phyloP scores from a whole-genome alignment of 139 green algal genomes.

The Chlamydomonas schloesseri region DNA sequence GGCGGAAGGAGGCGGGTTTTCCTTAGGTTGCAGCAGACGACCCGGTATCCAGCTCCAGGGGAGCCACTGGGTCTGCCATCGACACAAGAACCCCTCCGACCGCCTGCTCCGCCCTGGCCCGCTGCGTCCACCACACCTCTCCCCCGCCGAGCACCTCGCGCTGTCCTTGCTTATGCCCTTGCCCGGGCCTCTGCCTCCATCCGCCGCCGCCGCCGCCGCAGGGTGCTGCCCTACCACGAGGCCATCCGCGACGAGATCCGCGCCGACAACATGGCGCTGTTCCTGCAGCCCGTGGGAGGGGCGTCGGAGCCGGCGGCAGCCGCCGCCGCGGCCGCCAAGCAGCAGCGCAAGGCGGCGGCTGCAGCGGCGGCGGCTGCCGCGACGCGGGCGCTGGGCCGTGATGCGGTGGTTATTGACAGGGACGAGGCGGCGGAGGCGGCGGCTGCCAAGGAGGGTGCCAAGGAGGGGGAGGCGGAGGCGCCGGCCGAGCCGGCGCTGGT shows the following conservation, averaged over 20 bases:
- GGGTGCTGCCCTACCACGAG: slow-evolving; percentile 89
- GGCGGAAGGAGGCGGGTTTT: no score
- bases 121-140: no score
- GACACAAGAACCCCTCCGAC: no score
- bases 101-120: no score
- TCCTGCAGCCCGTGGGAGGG: slow-evolving; percentile 61
- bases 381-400: no score
- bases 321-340: neutral
- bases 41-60: no score
- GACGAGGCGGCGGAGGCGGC: neutral
- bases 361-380: neutral
- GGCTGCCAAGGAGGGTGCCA: no score
- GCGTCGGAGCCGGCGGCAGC: neutral
- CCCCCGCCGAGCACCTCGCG: no score
- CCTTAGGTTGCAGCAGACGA: no score
- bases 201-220: neutral
- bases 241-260: slow-evolving; percentile 77
- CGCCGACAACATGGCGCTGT: slow-evolving; percentile 67
- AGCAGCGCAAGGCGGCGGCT: neutral
- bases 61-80: no score
- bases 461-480: neutral
- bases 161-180: no score
- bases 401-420: neutral
- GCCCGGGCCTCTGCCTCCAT: no score
- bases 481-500: slow-evolving; percentile 18